These are phyloP conservation scores for Paracoccidioides brasiliensis DNA, from an alignment of 2,329 filamentous ascomycete species.

Conservation along the genomic window DNA sequence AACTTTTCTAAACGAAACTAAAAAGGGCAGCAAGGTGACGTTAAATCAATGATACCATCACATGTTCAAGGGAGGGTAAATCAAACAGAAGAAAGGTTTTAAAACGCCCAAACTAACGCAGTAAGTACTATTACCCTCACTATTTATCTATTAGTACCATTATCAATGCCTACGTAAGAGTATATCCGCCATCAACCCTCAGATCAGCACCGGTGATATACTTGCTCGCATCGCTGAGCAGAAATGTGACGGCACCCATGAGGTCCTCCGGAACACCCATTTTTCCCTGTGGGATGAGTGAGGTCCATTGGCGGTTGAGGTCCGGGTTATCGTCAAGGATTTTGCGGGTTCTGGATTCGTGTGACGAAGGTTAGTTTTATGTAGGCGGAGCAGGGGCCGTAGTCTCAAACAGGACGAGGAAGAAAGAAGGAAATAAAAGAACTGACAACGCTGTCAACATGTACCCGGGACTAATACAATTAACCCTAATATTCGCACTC, in stretches of 20 bases:
- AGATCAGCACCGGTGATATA: constrained; percentile 68
- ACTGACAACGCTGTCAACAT: constrained; percentile 87
- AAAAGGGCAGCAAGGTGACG: no score
- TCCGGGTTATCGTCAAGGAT: constrained; percentile 90
- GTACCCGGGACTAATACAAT: constrained; percentile 90
- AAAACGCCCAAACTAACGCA: neutral
- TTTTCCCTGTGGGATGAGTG: constrained; percentile 80
- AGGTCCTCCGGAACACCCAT: constrained; percentile 87
- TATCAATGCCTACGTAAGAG: constrained; percentile 46
- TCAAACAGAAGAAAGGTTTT: no score
- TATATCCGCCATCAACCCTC: constrained; percentile 79
- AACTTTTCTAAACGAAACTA: no score
- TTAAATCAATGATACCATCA: no score
- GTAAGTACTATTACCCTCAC: no score
- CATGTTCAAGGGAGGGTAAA: no score
- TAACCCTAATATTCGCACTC: constrained; percentile 72
- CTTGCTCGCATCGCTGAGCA: constrained; percentile 63
- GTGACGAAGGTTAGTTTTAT: constrained; percentile 6
- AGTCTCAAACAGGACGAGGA: no score
- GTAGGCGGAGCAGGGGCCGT: neutral
- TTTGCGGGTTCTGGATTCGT: constrained; percentile 59
- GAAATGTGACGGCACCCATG: constrained; percentile 82
- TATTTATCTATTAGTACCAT: neutral
- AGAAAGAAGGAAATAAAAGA: constrained; percentile 9
- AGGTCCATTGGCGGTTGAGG: constrained; percentile 80